Percentiles rank a stretch among this genome's conserved stretches.
Conservation (phyloP, 1,284 basidiomycete species). For the Ganoderma lucidum region DNA sequence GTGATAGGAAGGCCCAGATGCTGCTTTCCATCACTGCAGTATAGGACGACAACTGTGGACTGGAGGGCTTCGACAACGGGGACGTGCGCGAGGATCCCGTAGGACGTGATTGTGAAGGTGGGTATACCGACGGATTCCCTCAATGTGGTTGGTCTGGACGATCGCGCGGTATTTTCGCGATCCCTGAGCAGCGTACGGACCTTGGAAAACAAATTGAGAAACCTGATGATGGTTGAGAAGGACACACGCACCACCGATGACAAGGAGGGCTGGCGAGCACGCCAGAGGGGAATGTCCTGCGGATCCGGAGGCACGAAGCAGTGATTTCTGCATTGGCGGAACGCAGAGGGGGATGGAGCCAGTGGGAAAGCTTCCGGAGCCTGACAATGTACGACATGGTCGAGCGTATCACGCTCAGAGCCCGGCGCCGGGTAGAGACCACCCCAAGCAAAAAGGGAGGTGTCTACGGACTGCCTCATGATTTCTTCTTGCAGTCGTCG, state of each 20-base stretch:
- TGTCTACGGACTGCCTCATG: constrained; percentile 15
- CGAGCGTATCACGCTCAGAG: neutral
- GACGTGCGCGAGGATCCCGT: neutral
- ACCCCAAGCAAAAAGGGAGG: constrained; percentile 11
- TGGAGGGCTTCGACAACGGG: neutral
- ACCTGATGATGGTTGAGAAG: neutral
- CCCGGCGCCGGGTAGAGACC: neutral
- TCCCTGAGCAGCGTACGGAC: neutral
- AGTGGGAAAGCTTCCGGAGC: neutral
- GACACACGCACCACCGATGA: neutral
- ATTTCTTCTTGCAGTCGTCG: constrained; percentile 11
- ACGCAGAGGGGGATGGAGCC: neutral
- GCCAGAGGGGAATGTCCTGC: neutral
- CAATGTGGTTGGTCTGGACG: neutral
- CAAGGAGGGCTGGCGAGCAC: neutral
- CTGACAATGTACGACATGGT: neutral
- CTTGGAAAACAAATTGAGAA: neutral
- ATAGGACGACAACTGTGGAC: neutral
- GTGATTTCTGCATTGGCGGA: neutral
- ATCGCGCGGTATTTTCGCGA: neutral
- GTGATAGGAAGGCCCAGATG: neutral
- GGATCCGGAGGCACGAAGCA: neutral
- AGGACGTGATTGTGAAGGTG: neutral
- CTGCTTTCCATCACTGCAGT: neutral
- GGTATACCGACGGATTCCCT: neutral